Percentiles rank a stretch among this genome's conserved stretches.
phyloP scores from a whole-genome alignment of 176 grass and related monocot genomes.

The Leersia perrieri region DNA sequence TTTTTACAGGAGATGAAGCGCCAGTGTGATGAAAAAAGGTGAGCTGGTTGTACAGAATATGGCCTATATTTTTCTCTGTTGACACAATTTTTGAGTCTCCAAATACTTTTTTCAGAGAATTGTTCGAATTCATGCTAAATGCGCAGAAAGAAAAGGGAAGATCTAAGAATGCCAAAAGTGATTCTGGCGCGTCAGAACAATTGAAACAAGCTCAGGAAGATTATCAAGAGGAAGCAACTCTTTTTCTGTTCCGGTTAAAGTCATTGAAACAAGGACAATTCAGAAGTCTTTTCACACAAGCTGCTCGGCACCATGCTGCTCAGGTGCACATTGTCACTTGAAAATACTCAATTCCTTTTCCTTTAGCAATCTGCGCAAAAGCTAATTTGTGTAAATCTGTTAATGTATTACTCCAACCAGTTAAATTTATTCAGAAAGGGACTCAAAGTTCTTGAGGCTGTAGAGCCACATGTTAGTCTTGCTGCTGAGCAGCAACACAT shows the following conservation, averaged over 20 bases:
- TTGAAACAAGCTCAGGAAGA: slow-evolving; percentile 88
- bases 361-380: background rate
- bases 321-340: slow-evolving; percentile 54
- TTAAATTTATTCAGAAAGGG: slow-evolving; percentile 90
- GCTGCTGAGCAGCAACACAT: slow-evolving; percentile 92
- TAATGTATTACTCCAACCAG: slow-evolving; percentile 42
- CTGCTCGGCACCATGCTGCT: slow-evolving; percentile 90
- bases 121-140: slow-evolving; percentile 73
- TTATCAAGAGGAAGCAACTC: slow-evolving; percentile 84
- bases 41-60: slow-evolving; percentile 14
- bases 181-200: slow-evolving; percentile 55
- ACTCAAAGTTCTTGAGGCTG: slow-evolving; percentile 72
- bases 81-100: slow-evolving; percentile 26
- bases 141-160: slow-evolving; percentile 70
- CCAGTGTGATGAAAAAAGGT: slow-evolving; percentile 98
- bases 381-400: slow-evolving; percentile 24
- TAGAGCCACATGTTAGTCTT: slow-evolving; percentile 80
- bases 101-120: slow-evolving; percentile 60
- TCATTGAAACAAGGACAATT: slow-evolving; percentile 97
- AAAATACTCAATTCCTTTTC: slow-evolving; percentile 6
- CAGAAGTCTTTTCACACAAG: slow-evolving; percentile 95
- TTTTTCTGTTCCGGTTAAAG: slow-evolving; percentile 92
- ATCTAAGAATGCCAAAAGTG: slow-evolving; percentile 64
- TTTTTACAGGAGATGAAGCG: slow-evolving; percentile 93
- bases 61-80: background rate